These are phyloP conservation scores for Angomonas desouzai DNA, from an alignment of 208 protist species.

Conservation along the genomic window DNA sequence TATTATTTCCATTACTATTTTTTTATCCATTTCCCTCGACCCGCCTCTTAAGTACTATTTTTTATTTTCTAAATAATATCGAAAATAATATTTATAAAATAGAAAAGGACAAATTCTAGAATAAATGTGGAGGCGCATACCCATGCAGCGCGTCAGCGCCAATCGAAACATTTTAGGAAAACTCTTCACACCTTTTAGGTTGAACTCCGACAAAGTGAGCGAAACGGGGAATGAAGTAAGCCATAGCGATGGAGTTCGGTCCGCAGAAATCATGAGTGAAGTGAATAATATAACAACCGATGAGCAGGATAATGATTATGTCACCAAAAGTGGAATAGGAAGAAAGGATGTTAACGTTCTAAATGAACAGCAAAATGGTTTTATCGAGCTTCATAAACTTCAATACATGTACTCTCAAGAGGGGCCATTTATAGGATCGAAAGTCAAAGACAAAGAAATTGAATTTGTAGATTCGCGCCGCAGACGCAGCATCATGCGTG, in stretches of 20 bases:
- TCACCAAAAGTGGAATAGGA: slow-evolving; percentile 28
- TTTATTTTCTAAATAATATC: not conserved
- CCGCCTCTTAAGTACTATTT: not conserved
- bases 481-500: slow-evolving; percentile 54
- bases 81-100: no score
- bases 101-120: no score
- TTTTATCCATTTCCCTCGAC: not conserved
- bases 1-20: no score
- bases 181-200: no score
- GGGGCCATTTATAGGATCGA: slow-evolving; percentile 72
- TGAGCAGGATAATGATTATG: not conserved
- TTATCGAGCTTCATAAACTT: slow-evolving; percentile 60
- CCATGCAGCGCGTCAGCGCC: no score
- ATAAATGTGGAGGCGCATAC: not conserved
- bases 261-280: slow-evolving; percentile 59
- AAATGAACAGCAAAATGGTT: slow-evolving; percentile 35
- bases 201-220: no score
- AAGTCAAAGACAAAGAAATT: slow-evolving; percentile 39
- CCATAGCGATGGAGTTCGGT: not conserved
- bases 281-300: slow-evolving; percentile 13
- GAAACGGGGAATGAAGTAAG: not conserved
- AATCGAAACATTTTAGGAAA: no score
- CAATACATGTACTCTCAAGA: slow-evolving; percentile 80
- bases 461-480: slow-evolving; percentile 40
- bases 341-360: slow-evolving; percentile 37